Evolutionary conservation across 2,329 filamentous ascomycete genomes (phyloP).

Genomic region (Cordyceps cateniannulata): DNA sequence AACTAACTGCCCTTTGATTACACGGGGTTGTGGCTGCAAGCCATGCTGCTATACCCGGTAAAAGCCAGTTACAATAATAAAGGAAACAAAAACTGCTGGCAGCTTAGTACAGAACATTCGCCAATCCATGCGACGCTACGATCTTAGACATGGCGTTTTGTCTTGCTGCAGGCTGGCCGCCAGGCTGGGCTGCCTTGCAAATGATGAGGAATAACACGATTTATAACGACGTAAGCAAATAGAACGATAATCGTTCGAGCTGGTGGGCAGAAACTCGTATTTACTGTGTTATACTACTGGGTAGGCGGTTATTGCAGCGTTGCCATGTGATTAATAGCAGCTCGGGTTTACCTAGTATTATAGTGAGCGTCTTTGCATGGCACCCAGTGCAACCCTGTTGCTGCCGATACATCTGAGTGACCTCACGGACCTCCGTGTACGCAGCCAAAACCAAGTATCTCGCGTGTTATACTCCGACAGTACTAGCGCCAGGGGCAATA

Average conservation of each 20-base stretch:
- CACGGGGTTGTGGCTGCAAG: background rate
- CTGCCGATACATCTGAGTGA: background rate
- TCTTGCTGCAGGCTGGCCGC: background rate
- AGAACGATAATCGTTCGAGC: background rate
- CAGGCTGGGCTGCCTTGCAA: background rate
- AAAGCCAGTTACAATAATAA: background rate
- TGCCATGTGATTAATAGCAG: background rate
- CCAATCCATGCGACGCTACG: background rate
- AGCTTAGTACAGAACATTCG: background rate
- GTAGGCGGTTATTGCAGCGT: background rate
- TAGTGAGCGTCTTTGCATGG: too few relatives aligned
- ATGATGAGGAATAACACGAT: too few relatives aligned
- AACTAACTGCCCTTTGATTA: background rate
- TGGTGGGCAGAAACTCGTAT: background rate
- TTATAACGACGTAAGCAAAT: too few relatives aligned
- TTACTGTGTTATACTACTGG: background rate
- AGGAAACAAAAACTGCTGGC: background rate
- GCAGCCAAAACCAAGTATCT: background rate
- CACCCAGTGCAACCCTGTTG: background rate
- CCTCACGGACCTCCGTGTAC: background rate
- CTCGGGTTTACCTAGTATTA: too few relatives aligned
- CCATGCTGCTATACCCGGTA: background rate
- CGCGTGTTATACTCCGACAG: background rate
- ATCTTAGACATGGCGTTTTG: constrained; percentile 11
- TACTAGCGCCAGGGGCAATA: constrained; percentile 14